Conservation (phyloP, 2,329 filamentous ascomycete genomes). For the Alternaria atra region DNA sequence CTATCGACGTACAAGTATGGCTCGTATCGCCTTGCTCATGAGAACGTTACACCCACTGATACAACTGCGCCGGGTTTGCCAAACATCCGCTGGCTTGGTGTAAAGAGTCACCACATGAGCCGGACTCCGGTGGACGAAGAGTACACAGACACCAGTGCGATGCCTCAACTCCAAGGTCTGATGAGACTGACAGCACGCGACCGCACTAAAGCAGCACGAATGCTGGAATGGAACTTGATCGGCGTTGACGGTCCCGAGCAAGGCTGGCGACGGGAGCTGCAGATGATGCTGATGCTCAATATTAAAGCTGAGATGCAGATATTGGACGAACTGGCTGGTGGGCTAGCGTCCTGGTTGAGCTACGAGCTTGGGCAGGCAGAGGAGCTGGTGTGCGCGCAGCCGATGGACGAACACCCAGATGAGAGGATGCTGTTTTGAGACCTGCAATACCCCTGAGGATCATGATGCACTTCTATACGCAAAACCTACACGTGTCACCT, state of each 20-base stretch:
- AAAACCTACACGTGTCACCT: constrained; percentile 2
- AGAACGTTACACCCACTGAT: constrained; percentile 57
- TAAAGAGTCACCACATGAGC: constrained; percentile 52
- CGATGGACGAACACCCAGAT: constrained; percentile 23
- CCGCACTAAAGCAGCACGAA: constrained; percentile 63
- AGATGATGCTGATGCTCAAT: constrained; percentile 77
- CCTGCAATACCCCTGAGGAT: background rate
- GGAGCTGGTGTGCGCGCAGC: background rate
- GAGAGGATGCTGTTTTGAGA: constrained; percentile 40
- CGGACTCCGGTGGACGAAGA: constrained; percentile 23
- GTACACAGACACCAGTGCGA: constrained; percentile 18
- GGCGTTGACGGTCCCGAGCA: constrained; percentile 45
- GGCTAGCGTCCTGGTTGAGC: constrained; percentile 44
- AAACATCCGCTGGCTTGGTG: constrained; percentile 71
- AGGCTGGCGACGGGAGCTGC: constrained; percentile 66
- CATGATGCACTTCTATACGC: background rate
- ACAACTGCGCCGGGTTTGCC: constrained; percentile 52
- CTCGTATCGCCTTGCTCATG: constrained; percentile 69
- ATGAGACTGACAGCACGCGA: constrained; percentile 66
- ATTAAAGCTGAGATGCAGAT: constrained; percentile 81
- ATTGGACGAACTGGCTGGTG: constrained; percentile 59
- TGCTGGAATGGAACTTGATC: constrained; percentile 59
- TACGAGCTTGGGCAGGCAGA: constrained; percentile 26
- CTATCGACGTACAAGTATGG: constrained; percentile 77
- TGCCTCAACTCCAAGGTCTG: constrained; percentile 50